Evolutionary conservation across 108 stramenopile genomes (phyloP), one percentile per base, ranked within the genome.

Genomic region (Heterococcus sp.): DNA sequence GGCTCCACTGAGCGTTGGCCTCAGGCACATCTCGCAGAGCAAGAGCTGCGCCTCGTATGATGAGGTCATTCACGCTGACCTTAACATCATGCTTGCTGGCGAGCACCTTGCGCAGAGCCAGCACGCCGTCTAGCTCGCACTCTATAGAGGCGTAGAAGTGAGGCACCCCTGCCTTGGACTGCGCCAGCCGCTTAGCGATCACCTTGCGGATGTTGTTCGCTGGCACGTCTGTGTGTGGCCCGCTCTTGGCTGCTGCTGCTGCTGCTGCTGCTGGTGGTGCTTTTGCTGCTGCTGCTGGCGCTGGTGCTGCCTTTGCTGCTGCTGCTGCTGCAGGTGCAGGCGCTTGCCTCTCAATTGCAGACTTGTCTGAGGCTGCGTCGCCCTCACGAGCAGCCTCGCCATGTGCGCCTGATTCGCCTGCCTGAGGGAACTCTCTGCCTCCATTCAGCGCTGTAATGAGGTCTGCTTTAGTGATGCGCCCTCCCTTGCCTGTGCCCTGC

Each of bases 21-120:
- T 93, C 91, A 3, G 97, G 97, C 5, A 97, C 94, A 82, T 96
- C 97, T 63, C 96, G 88, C 76, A 99, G 91, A 2, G 97, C 95
- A 79, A 94, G 75, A 34, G 96, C 97, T 31, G 94, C 93, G 2
- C 95, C 94, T 85, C 95, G 95, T 87, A 99, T 93, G 66, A 99
- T 88, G 66, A 98, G 77, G 76, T 99, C 99, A 84, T 99, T 98
- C 32, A 98, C 96, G 14, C 94, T 94, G 2, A 97, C 91, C 37
- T 90, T 92, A 37, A 89, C 87, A 37, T 92, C 95, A 39, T 89
- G 87, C 14, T 93, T 89, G 33, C 85, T 88, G 58, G 86, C 84
- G 70, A 99, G 88, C 64, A 78, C 71, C 73, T 91, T 90, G 72
- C 99, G 93, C 71, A 97, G 74, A 28, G 80, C 84, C 33, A 97